Conservation (phyloP, 2,329 filamentous ascomycete genomes). For the Spiromastix sp. region DNA sequence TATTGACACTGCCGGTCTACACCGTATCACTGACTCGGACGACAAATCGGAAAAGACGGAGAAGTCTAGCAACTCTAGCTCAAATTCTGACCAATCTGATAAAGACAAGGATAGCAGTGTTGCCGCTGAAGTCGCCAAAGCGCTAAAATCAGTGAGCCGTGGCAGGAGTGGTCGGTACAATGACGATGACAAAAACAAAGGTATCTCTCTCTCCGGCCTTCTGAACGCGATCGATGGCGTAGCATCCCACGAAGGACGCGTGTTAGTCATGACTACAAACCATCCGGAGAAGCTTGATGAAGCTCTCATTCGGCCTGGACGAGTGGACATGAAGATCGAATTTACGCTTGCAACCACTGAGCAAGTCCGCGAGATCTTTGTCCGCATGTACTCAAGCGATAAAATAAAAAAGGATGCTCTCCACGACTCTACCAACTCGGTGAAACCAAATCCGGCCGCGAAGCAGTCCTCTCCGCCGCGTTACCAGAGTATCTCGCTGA, state of each 20-base stretch:
- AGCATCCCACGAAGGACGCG: conserved; percentile 66
- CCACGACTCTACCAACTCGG: background rate
- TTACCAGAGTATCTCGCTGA: no score
- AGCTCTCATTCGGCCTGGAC: conserved; percentile 62
- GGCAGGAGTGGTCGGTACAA: background rate
- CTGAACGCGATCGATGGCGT: conserved; percentile 78
- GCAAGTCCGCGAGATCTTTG: conserved; percentile 18
- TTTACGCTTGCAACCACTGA: conserved; percentile 34
- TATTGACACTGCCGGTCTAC: conserved; percentile 55
- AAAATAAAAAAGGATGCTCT: background rate
- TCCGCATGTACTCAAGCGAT: conserved; percentile 17
- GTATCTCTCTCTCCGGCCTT: conserved; percentile 63
- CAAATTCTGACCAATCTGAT: no score
- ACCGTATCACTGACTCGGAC: conserved; percentile 12
- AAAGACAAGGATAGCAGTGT: background rate
- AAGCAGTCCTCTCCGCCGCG: background rate
- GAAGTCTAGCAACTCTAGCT: no score
- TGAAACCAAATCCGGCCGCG: background rate
- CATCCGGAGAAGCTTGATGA: conserved; percentile 61
- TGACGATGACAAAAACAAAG: conserved; percentile 12
- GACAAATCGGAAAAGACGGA: background rate
- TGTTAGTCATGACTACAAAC: conserved; percentile 77
- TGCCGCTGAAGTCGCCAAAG: background rate
- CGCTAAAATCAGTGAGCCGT: background rate
- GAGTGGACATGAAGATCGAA: conserved; percentile 59